Evolutionary conservation across 768 basidiomycete species (phyloP).

Genomic region (Pleurotus giganteus): DNA sequence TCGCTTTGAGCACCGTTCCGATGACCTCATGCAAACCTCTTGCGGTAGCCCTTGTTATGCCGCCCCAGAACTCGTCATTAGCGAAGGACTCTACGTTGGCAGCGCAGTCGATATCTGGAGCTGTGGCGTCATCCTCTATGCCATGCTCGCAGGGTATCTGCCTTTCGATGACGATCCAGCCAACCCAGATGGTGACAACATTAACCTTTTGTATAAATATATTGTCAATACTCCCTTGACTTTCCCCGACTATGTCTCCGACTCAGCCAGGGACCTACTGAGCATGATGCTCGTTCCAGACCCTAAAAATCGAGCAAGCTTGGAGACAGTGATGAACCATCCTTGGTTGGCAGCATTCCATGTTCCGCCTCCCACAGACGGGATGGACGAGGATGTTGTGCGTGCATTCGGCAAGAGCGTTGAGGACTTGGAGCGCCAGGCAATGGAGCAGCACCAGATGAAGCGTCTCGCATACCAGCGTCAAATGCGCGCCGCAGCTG

Average conservation of each 20-base stretch:
- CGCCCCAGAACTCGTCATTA: constrained; percentile 96
- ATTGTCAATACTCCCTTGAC: constrained; percentile 96
- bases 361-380: constrained; percentile 22
- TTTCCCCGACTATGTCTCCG: constrained; percentile 94
- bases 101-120: constrained; percentile 98
- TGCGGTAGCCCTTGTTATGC: constrained; percentile 98
- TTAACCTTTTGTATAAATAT: constrained; percentile 97
- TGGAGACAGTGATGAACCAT: constrained; percentile 81
- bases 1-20: constrained; percentile 86
- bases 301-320: constrained; percentile 73
- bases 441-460: constrained; percentile 82
- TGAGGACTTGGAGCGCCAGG: constrained; percentile 74
- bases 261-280: constrained; percentile 79
- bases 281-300: constrained; percentile 94
- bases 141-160: constrained; percentile 96
- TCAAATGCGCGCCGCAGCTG: constrained; percentile 65
- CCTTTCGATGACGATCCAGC: constrained; percentile 99
- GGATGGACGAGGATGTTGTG: constrained; percentile 24
- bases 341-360: constrained; percentile 77
- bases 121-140: constrained; percentile 94
- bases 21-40: constrained; percentile 98
- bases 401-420: constrained; percentile 65
- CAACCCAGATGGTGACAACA: constrained; percentile 99
- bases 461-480: constrained; percentile 80
- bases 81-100: constrained; percentile 95